Base-by-base conservation (phyloP, 169 alveolate genomes). In the Plasmodium inui region DNA sequence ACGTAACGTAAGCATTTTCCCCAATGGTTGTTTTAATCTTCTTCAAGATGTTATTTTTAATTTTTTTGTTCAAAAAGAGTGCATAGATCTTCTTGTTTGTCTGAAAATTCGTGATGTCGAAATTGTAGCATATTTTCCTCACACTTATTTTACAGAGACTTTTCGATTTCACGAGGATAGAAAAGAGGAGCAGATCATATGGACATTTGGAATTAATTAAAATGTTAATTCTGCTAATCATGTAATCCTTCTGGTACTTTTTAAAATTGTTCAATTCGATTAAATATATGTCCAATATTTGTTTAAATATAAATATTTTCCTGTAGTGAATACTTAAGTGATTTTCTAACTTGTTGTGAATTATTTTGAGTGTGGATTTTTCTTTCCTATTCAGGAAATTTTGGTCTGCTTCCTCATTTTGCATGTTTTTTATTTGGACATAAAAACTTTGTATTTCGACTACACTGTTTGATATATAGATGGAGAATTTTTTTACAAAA, bases 141-240 rank as follows among this genome's bases (percentile, higher is more conserved):
- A 89, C 71, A 57, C 94, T 37, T 78, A 89, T 39, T 79, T 89
- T 61, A 61, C 83, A 79, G 28, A 89, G 34, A 39, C 46, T 17
- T 79, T 89, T 89, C 19, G 90, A 89, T 78, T 89, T 78, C 10
- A 89, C 73, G 80, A 78, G 30, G 17, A 80, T 6, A 14, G 94
- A 89, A 55, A 89, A 89, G 19, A 89, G 26, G 44, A 89, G 73
- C 44, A 89, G 83, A 41, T 89, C 89, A 61, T 89, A 89, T 89
- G 88, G 84, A 39, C 89, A 79, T 89, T 79, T 80, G 17, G 61
- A 89, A 57, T 32, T 61, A 12, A 80, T 37, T 26, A 89, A 79
- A 30, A 79, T 26, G 34, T 78, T 79, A 9, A 89, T 19, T 67
- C 79, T 89, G 34, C 72, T 79, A 70, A 55, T 22, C 14, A 8